Evolutionary conservation across 2,329 filamentous ascomycete species (phyloP).

Genomic region (Aspergillus unguis): DNA sequence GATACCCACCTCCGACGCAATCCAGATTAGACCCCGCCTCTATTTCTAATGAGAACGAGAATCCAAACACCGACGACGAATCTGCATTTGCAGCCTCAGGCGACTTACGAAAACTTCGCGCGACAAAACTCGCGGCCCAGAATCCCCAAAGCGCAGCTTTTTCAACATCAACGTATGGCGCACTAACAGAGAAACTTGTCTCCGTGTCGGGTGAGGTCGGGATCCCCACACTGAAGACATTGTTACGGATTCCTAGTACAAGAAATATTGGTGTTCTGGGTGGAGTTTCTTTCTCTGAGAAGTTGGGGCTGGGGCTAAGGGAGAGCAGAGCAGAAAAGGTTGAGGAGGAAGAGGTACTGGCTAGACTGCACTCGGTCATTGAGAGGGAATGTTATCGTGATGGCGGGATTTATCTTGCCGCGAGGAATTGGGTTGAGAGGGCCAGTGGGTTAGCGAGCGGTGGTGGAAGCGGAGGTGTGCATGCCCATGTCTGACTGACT

Average conservation of each 20-base stretch:
- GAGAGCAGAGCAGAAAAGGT: background rate
- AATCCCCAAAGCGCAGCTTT: slow-evolving; percentile 28
- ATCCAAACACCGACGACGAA: background rate
- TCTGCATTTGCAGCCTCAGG: slow-evolving; percentile 19
- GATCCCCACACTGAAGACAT: slow-evolving; percentile 74
- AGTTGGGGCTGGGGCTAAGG: background rate
- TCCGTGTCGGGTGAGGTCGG: slow-evolving; percentile 68
- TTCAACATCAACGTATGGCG: slow-evolving; percentile 71
- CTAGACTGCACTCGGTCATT: slow-evolving; percentile 62
- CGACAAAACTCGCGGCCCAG: slow-evolving; percentile 29
- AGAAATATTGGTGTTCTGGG: slow-evolving; percentile 81
- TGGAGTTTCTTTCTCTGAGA: slow-evolving; percentile 38
- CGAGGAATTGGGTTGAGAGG: slow-evolving; percentile 51
- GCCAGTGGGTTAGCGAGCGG: slow-evolving; percentile 40
- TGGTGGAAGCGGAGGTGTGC: no score
- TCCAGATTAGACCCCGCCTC: slow-evolving; percentile 20
- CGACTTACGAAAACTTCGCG: slow-evolving; percentile 40
- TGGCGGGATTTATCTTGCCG: slow-evolving; percentile 44
- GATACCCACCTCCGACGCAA: slow-evolving; percentile 42
- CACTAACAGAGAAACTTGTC: slow-evolving; percentile 74
- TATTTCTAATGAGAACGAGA: background rate
- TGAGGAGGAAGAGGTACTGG: slow-evolving; percentile 47
- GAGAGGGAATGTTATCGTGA: slow-evolving; percentile 50
- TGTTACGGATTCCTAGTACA: slow-evolving; percentile 88
- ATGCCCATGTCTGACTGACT: no score